Percentiles rank a stretch among this genome's conserved stretches.
Evolutionary conservation across 306 rosid species (phyloP).

Genomic region (Sophora flavescens): DNA sequence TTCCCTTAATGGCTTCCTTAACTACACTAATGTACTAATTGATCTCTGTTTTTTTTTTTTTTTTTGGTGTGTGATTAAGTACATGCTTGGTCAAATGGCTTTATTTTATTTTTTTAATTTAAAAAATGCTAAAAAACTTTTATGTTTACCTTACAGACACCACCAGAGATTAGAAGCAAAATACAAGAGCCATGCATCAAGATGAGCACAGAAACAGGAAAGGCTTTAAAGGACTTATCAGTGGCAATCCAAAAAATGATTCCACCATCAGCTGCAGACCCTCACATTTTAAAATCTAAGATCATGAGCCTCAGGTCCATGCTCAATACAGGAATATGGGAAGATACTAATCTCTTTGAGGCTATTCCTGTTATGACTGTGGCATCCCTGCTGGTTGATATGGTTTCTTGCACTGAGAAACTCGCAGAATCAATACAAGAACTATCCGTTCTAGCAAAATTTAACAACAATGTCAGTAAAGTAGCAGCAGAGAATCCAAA

Average conservation of each 20-base stretch:
- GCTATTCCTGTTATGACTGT: constrained; percentile 43
- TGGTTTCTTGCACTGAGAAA: constrained; percentile 48
- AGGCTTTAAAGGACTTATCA: constrained; percentile 51
- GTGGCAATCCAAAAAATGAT: constrained; percentile 46
- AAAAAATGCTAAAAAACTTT: no score
- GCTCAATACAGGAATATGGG: constrained; percentile 37
- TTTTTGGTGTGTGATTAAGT: no score
- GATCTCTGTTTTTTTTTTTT: background rate
- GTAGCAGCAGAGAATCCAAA: constrained; percentile 14
- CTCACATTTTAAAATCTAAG: constrained; percentile 47
- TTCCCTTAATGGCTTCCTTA: constrained; percentile 54
- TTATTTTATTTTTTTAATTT: no score
- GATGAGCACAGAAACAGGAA: constrained; percentile 53
- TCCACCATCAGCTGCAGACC: constrained; percentile 36
- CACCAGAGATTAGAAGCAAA: constrained; percentile 43
- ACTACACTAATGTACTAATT: constrained; percentile 38
- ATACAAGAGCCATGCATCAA: constrained; percentile 53
- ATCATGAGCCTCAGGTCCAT: constrained; percentile 38
- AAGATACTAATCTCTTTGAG: constrained; percentile 43
- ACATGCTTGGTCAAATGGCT: no score
- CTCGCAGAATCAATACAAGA: constrained; percentile 48
- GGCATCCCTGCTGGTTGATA: constrained; percentile 48
- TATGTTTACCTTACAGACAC: constrained; percentile 34
- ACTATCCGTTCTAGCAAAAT: constrained; percentile 43
- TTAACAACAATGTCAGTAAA: constrained; percentile 2